Percentiles rank a stretch among this genome's conserved stretches.
Evolutionary conservation across 306 rosid species (phyloP).

Genomic region (Sindora glabra): DNA sequence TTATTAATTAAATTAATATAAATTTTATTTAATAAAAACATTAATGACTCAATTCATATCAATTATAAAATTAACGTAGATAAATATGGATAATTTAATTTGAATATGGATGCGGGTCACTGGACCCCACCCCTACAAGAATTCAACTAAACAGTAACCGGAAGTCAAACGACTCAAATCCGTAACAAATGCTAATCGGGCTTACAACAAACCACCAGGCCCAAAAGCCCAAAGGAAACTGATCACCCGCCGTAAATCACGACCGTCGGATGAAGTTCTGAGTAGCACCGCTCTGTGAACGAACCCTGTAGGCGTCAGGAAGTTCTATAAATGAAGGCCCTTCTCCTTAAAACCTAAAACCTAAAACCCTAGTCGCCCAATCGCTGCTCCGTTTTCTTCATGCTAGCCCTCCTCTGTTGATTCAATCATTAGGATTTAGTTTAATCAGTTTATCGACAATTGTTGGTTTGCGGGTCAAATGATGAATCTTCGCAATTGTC

Average conservation of each 20-base stretch:
- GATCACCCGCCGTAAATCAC: background rate
- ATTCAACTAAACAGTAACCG: no score
- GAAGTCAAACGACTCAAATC: no score
- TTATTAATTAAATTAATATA: no score
- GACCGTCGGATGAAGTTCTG: background rate
- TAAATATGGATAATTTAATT: no score
- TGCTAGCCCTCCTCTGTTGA: background rate
- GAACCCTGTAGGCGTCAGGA: background rate
- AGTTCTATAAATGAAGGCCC: background rate
- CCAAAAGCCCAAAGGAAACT: no score
- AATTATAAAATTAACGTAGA: no score
- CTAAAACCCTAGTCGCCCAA: slow-evolving; percentile 5
- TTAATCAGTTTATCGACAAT: background rate
- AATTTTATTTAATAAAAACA: no score
- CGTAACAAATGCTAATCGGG: no score
- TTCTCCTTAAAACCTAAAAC: accelerated
- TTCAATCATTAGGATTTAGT: background rate
- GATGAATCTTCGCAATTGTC: slow-evolving; percentile 22
- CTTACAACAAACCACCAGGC: no score
- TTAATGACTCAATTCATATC: no score
- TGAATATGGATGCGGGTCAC: no score
- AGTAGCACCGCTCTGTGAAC: background rate
- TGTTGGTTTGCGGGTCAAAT: background rate
- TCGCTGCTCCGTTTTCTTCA: background rate
- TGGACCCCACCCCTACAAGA: no score